Base-by-base conservation (phyloP, 345 rosid genomes). In the Aquilaria malaccensis region DNA sequence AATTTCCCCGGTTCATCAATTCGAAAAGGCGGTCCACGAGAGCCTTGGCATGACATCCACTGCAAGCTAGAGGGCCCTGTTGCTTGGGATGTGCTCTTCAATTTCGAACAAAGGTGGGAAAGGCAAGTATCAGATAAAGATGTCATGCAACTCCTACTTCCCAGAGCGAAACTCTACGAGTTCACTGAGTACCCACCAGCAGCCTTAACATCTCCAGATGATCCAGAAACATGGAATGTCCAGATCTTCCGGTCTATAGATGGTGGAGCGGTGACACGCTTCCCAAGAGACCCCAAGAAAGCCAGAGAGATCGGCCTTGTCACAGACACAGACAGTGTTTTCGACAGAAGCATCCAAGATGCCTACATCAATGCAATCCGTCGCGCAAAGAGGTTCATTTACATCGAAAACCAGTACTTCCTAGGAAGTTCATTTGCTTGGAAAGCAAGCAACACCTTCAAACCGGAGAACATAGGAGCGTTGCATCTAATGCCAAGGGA, bases 211-310 rank as follows among this genome's bases (percentile, higher is more conserved):
- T 37, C 58, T 51, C 30, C 41, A 11, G 61, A 56, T 37, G 50
- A 50, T 50, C 49, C 10, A 3, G 68, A 65, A 33, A 56, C 68
- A 50, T 65, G 68, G 68, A 50, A 51, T 3, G 68, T 65, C 37
- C 68, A 65, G 50, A 47, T 65, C 22, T 65, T 65, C 45, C 68
- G 68, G 41, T 65, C 68, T 29, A 65, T 65, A 4, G 68, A 65
- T 50, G 33, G 41, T 37, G 68, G 68, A 22, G 68, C 59, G 11
- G 62, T 57, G 6, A 32, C 10, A 41, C 51, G 58, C 10, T 65
- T 65, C 41, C 61, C 56, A 2, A 49, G 49, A 48, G 4, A 56
- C n/a, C 30, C 22, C 10, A 15, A 9, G 7, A 0, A 0, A 33
- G 57, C 55, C 43, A 37, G 43, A 37, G 9, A 56, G 7, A 2